Evolutionary conservation across 2,329 filamentous ascomycete genomes (phyloP).

Genomic region (Seiridium cupressi): DNA sequence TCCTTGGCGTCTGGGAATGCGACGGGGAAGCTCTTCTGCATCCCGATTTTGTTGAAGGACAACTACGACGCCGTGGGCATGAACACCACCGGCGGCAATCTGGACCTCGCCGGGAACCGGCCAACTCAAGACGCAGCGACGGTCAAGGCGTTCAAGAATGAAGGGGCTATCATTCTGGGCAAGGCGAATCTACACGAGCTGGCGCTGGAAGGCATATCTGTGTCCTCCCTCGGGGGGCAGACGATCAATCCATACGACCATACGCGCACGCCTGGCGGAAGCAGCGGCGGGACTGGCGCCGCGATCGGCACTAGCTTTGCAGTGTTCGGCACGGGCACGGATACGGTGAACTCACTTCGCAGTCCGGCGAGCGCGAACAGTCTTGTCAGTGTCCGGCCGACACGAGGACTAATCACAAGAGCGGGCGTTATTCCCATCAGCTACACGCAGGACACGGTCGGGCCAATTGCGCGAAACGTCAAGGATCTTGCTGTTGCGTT

Average conservation of each 20-base stretch:
- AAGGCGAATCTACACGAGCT: constrained; percentile 64
- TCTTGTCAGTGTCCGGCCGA: constrained; percentile 59
- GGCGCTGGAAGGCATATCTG: constrained; percentile 61
- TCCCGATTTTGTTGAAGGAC: constrained; percentile 63
- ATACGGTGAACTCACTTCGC: constrained; percentile 61
- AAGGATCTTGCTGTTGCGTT: constrained; percentile 49
- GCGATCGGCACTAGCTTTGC: constrained; percentile 55
- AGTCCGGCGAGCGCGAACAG: constrained; percentile 61
- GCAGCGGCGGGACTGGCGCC: constrained; percentile 61
- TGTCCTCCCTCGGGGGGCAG: constrained; percentile 63
- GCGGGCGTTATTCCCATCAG: constrained; percentile 55
- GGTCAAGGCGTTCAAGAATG: constrained; percentile 45
- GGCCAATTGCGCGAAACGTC: constrained; percentile 50
- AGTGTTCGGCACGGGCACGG: constrained; percentile 56
- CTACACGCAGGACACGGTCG: constrained; percentile 53
- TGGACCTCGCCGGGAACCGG: constrained; percentile 44
- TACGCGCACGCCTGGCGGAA: constrained; percentile 62
- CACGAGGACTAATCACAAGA: constrained; percentile 47
- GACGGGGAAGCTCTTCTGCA: constrained; percentile 54
- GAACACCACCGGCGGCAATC: constrained; percentile 55
- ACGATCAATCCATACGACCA: constrained; percentile 63
- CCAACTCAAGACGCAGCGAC: constrained; percentile 47
- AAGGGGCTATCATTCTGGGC: constrained; percentile 57
- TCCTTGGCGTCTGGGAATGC: constrained; percentile 44
- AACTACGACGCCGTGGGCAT: constrained; percentile 57